Percentiles rank a stretch among this genome's conserved stretches.
phyloP scores from a whole-genome alignment of 2,329 filamentous ascomycete genomes.

The Pseudohalonectria lignicola region DNA sequence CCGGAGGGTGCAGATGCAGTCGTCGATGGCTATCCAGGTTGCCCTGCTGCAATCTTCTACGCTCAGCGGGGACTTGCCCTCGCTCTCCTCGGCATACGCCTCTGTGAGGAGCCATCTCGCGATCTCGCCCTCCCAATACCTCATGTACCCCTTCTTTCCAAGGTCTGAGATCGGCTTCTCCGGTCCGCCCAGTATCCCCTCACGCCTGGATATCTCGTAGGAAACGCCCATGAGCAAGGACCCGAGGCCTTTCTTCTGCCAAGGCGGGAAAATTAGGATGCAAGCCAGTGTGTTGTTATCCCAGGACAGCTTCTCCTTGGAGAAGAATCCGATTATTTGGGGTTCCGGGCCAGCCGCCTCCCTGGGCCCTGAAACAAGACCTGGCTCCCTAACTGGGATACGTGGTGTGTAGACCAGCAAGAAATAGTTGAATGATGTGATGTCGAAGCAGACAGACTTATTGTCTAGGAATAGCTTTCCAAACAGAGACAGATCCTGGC shows the following conservation, averaged over 20 bases:
- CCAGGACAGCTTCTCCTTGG: conserved; percentile 98
- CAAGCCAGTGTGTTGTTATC: conserved; percentile 97
- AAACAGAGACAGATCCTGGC: conserved; percentile 91
- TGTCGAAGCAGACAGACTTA: conserved; percentile 97
- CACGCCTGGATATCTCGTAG: conserved; percentile 80
- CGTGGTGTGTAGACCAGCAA: conserved; percentile 71
- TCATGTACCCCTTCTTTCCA: conserved; percentile 69
- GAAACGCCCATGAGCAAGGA: conserved; percentile 84
- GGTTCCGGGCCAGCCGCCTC: conserved; percentile 5
- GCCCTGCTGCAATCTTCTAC: conserved; percentile 61
- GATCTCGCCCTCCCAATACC: conserved; percentile 81
- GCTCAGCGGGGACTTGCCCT: not conserved
- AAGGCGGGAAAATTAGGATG: conserved; percentile 91
- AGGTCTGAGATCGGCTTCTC: conserved; percentile 88
- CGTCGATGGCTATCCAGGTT: conserved; percentile 78
- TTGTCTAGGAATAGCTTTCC: conserved; percentile 97
- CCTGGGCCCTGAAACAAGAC: conserved; percentile 13
- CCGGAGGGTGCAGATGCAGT: conserved; percentile 66
- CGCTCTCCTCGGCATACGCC: conserved; percentile 4
- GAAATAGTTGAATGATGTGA: conserved; percentile 89
- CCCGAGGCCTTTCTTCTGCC: conserved; percentile 83
- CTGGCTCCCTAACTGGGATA: too few species aligned
- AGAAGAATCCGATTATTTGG: conserved; percentile 85
- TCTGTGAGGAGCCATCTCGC: conserved; percentile 50
- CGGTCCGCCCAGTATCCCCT: conserved; percentile 77